Conservation (phyloP, 768 basidiomycete genomes). For the Boletus sensibilis region DNA sequence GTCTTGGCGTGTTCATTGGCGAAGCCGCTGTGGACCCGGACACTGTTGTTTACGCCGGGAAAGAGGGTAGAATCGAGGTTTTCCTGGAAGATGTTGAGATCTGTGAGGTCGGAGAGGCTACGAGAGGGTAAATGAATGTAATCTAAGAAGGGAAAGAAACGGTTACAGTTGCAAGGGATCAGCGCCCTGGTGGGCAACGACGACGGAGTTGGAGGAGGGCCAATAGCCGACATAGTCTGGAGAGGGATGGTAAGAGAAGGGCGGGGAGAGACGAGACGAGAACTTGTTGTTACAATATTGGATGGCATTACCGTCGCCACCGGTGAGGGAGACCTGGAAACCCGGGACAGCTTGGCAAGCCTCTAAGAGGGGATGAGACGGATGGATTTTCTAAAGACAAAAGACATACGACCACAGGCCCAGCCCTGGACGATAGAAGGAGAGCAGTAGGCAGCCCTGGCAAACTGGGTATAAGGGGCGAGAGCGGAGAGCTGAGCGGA, state of each 20-base stretch:
- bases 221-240: conserved; percentile 59
- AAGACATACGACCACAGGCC: conserved; percentile 42
- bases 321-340: conserved; percentile 36
- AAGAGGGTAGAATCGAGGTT: conserved; percentile 47
- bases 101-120: conserved; percentile 52
- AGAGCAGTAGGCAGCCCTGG: conserved; percentile 54
- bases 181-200: conserved; percentile 65
- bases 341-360: conserved; percentile 42
- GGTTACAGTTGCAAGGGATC: conserved; percentile 53
- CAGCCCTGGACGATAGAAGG: conserved; percentile 38
- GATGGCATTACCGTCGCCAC: conserved; percentile 48
- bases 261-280: neutral
- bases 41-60: conserved; percentile 47
- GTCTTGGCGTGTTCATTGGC: conserved; percentile 48
- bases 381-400: neutral
- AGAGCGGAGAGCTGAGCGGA: conserved; percentile 36
- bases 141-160: neutral
- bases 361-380: conserved; percentile 15
- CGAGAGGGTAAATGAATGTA: neutral
- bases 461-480: conserved; percentile 50
- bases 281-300: conserved; percentile 43
- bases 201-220: conserved; percentile 46
- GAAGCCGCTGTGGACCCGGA: conserved; percentile 56
- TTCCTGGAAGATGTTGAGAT: conserved; percentile 41
- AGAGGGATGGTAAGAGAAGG: neutral